phyloP scores from a whole-genome alignment of 306 rosid species.

The Datisca glomerata region DNA sequence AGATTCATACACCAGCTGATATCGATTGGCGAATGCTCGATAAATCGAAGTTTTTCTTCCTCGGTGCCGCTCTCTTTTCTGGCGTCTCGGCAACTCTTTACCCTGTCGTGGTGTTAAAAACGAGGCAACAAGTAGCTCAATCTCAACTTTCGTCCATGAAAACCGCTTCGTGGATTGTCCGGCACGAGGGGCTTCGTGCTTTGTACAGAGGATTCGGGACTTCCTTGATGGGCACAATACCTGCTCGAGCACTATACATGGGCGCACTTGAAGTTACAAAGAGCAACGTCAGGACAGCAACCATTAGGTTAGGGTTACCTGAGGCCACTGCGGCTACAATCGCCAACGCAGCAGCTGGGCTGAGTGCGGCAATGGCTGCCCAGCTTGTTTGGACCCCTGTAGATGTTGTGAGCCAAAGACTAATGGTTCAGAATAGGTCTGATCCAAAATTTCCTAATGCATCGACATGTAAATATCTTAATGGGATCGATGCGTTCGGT shows the following conservation, averaged over 20 bases:
- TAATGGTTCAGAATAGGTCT: constrained; percentile 60
- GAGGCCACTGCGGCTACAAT: constrained; percentile 58
- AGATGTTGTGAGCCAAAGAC: constrained; percentile 75
- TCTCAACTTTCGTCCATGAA: constrained; percentile 52
- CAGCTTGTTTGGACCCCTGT: constrained; percentile 87
- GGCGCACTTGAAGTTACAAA: constrained; percentile 73
- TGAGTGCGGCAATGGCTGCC: constrained; percentile 73
- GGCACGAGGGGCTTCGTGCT: constrained; percentile 62
- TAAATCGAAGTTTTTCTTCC: constrained; percentile 68
- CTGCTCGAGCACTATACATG: constrained; percentile 82
- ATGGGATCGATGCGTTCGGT: constrained; percentile 70
- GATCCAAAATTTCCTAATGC: constrained; percentile 25
- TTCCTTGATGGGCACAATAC: constrained; percentile 70
- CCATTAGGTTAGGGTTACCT: constrained; percentile 48
- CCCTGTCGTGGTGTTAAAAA: constrained; percentile 72
- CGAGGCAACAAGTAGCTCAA: constrained; percentile 71
- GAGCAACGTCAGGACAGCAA: constrained; percentile 67
- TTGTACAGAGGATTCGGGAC: constrained; percentile 90
- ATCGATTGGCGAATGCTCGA: constrained; percentile 90
- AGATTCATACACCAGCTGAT: constrained; percentile 70
- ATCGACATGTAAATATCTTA: constrained; percentile 20
- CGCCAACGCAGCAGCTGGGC: constrained; percentile 70
- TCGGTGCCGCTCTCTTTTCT: constrained; percentile 78
- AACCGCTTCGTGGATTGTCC: constrained; percentile 47
- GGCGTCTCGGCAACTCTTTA: constrained; percentile 72